Conservation (phyloP, 352 stramenopile species). For the Pythium vanterpoolii region DNA sequence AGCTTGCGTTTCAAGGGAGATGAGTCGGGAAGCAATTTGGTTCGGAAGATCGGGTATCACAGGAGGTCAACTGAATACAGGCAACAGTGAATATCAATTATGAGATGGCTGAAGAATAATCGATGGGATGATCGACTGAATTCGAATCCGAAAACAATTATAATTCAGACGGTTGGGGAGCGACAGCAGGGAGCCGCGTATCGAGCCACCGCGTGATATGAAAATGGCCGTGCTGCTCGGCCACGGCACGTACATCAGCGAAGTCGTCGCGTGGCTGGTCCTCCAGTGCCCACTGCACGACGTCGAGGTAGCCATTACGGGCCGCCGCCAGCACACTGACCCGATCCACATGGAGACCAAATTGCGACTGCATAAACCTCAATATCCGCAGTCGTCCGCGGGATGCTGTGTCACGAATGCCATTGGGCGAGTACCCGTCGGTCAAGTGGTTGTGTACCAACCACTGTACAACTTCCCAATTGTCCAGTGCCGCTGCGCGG, state of each 20-base stretch:
- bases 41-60: background rate
- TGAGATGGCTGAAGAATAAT: background rate
- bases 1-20: background rate
- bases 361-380: background rate
- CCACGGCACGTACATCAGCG: background rate
- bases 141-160: background rate
- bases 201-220: constrained; percentile 19
- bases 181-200: background rate
- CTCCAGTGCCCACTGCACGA: constrained; percentile 8
- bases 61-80: background rate
- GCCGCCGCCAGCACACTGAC: background rate
- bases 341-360: background rate
- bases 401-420: background rate
- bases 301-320: constrained; percentile 2
- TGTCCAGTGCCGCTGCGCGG: background rate
- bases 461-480: constrained; percentile 19
- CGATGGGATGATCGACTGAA: background rate
- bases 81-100: background rate
- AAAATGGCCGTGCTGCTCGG: constrained; percentile 13
- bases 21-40: background rate
- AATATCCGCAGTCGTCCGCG: background rate
- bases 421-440: background rate
- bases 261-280: background rate
- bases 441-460: constrained; percentile 1
- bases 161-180: too few relatives aligned